phyloP scores from a whole-genome alignment of 179 eudicot genomes.

The Camellia oleifera region DNA sequence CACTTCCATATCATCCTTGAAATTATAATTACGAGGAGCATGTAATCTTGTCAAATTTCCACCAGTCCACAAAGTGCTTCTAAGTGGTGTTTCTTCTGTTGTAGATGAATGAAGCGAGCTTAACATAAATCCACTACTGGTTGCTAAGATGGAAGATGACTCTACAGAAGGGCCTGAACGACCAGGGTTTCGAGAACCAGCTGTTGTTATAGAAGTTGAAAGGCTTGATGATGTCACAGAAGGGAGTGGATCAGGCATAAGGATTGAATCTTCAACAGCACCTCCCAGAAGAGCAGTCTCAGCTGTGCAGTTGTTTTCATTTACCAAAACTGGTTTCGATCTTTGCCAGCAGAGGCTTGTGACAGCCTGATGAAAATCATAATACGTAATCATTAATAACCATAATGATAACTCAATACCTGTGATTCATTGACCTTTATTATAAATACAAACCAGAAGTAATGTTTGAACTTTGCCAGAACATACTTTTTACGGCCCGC shows the following conservation, averaged over 20 bases:
- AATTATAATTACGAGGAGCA: conserved; percentile 60
- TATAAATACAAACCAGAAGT: neutral
- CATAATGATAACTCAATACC: neutral
- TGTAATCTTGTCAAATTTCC: conserved; percentile 71
- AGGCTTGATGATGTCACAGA: conserved; percentile 55
- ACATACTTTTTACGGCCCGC: neutral
- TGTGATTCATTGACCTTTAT: conserved; percentile 6
- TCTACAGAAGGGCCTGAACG: conserved; percentile 54
- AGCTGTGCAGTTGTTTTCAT: conserved; percentile 68
- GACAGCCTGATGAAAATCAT: conserved; percentile 61
- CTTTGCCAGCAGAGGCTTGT: conserved; percentile 96
- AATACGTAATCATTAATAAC: conserved; percentile 1
- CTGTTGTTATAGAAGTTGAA: conserved; percentile 41
- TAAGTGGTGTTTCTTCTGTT: conserved; percentile 59
- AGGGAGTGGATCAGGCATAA: conserved; percentile 98
- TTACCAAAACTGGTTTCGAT: conserved; percentile 64
- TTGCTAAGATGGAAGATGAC: conserved; percentile 36
- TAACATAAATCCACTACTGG: conserved; percentile 33
- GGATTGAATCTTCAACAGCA: conserved; percentile 76
- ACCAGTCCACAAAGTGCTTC: conserved; percentile 57
- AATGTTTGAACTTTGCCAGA: conserved; percentile 3
- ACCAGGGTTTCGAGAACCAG: conserved; percentile 50
- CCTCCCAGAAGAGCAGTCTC: conserved; percentile 85
- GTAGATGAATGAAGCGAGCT: conserved; percentile 34
- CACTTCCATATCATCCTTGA: conserved; percentile 95